Evolutionary conservation across 306 rosid species (phyloP).

Genomic region (Astragalus glycyphyllos): DNA sequence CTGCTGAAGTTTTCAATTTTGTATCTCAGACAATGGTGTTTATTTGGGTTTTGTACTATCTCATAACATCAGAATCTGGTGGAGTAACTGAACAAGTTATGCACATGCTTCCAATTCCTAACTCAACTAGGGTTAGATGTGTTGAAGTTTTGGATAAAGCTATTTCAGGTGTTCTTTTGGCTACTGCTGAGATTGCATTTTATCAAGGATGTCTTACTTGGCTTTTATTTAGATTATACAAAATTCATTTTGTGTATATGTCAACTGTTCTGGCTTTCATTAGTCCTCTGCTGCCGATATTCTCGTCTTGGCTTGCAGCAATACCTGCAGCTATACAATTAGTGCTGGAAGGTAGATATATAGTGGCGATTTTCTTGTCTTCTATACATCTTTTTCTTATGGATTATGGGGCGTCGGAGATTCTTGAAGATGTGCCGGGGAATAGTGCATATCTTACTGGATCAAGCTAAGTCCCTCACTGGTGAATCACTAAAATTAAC

Average conservation of each 20-base stretch:
- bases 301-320: constrained; percentile 81
- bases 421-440: constrained; percentile 90
- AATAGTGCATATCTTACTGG: constrained; percentile 91
- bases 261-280: constrained; percentile 82
- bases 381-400: constrained; percentile 75
- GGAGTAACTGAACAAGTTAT: constrained; percentile 96
- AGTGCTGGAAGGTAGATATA: constrained; percentile 80
- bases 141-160: constrained; percentile 97
- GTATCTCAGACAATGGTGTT: constrained; percentile 89
- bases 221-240: constrained; percentile 79
- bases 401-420: constrained; percentile 81
- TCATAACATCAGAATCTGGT: constrained; percentile 92
- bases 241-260: constrained; percentile 90
- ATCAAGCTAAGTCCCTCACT: too few species aligned
- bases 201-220: constrained; percentile 93
- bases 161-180: constrained; percentile 83
- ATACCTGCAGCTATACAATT: constrained; percentile 88
- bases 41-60: constrained; percentile 89
- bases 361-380: constrained; percentile 62
- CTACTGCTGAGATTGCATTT: constrained; percentile 88
- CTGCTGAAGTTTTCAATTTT: constrained; percentile 89
- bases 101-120: constrained; percentile 81
- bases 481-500: too few species aligned
- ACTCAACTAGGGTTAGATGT: constrained; percentile 67
- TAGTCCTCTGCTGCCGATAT: constrained; percentile 81